Percentiles rank a stretch among this genome's conserved stretches.
Conservation (phyloP, 2,329 filamentous ascomycete genomes). For the Myriangium duriaei region DNA sequence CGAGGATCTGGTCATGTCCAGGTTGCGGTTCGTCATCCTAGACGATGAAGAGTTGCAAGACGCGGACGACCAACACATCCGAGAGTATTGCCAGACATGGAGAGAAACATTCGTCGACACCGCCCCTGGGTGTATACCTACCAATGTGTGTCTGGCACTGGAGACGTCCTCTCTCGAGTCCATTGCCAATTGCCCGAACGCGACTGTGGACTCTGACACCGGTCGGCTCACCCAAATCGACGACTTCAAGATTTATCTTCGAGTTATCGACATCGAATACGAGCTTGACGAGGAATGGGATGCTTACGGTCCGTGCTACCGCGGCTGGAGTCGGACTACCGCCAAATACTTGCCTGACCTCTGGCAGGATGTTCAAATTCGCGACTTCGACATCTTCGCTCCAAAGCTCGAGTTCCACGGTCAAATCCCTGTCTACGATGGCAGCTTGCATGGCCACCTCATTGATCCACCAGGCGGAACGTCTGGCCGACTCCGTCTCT, state of each 20-base stretch:
- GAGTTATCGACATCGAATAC: not conserved
- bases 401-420: not conserved
- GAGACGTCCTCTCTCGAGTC: not conserved
- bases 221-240: not conserved
- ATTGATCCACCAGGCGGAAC: not conserved
- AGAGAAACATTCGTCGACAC: too few species aligned
- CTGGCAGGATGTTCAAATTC: not conserved
- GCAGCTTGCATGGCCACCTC: not conserved
- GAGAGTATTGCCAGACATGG: not conserved
- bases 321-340: not conserved
- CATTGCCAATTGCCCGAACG: not conserved
- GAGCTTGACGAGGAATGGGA: constrained; percentile 4
- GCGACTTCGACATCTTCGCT: too few species aligned
- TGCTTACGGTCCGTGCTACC: not conserved
- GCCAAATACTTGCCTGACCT: not conserved
- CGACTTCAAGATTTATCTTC: not conserved
- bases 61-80: not conserved
- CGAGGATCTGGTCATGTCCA: not conserved
- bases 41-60: not conserved
- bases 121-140: not conserved
- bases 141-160: not conserved
- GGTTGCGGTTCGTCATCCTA: not conserved
- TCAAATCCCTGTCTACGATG: not conserved
- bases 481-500: not conserved
- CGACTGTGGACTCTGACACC: not conserved